phyloP scores from a whole-genome alignment of 495 filamentous ascomycete species.

The Penicillium malachiteum region DNA sequence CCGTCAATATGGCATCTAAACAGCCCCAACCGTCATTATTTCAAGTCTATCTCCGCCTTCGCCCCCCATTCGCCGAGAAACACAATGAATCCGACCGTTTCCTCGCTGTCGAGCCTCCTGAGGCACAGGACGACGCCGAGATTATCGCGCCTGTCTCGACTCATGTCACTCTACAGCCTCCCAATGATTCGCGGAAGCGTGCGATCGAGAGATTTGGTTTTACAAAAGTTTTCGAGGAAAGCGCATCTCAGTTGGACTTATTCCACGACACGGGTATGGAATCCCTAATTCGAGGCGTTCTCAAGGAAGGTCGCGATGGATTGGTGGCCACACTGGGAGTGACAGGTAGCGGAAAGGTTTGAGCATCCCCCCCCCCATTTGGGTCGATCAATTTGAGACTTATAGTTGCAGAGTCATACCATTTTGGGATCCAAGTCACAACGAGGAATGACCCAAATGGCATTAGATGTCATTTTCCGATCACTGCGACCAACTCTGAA shows the following conservation, averaged over 20 bases:
- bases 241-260: constrained; percentile 77
- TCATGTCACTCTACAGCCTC: constrained; percentile 86
- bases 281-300: constrained; percentile 72
- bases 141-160: constrained; percentile 55
- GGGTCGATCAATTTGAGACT: constrained; percentile 2
- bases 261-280: constrained; percentile 81
- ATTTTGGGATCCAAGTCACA: constrained; percentile 86
- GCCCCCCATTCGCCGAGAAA: constrained; percentile 59
- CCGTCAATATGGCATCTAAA: constrained; percentile 34
- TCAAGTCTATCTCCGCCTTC: constrained; percentile 87
- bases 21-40: constrained; percentile 66
- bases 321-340: constrained; percentile 90
- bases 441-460: constrained; percentile 86
- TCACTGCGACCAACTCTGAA: constrained; percentile 68
- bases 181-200: constrained; percentile 72
- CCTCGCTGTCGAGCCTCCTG: constrained; percentile 67
- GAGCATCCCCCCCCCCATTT: constrained; percentile 4
- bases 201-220: constrained; percentile 93
- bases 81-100: constrained; percentile 62
- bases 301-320: constrained; percentile 82
- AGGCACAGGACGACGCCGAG: constrained; percentile 27
- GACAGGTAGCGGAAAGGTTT: constrained; percentile 92
- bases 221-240: constrained; percentile 88
- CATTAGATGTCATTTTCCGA: constrained; percentile 84
- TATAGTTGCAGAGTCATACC: constrained; percentile 77